phyloP scores from a whole-genome alignment of 192 early-diverging fungal species.

The Dimargaris cristalligena region DNA sequence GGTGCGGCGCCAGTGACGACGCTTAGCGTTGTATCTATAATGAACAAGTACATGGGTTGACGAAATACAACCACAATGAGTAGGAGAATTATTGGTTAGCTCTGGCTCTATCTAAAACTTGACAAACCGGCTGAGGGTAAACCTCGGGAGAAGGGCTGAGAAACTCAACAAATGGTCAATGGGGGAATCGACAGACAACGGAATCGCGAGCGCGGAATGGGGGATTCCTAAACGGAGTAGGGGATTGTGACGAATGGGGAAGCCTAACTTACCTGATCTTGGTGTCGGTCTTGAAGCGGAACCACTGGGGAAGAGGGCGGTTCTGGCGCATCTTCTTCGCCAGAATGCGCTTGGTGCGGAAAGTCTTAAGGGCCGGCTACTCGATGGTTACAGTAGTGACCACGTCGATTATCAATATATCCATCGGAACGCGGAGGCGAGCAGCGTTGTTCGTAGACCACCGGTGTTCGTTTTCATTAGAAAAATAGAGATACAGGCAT shows the following conservation, averaged over 20 bases:
- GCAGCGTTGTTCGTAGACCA: no score
- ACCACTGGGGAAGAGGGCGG: slow-evolving; percentile 95
- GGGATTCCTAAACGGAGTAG: not conserved
- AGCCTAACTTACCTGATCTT: slow-evolving; percentile 66
- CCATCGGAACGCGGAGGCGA: no score
- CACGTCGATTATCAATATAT: no score
- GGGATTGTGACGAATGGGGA: no score
- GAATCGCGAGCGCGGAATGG: not conserved
- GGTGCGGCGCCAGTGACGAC: slow-evolving; percentile 97
- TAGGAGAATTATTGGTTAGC: not conserved
- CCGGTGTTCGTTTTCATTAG: no score
- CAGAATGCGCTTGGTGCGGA: slow-evolving; percentile 91
- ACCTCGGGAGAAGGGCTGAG: not conserved
- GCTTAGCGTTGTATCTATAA: slow-evolving; percentile 92
- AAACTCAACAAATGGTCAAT: not conserved
- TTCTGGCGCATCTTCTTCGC: slow-evolving; percentile 99
- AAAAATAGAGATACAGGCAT: no score
- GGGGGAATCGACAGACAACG: not conserved
- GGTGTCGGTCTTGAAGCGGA: slow-evolving; percentile 87
- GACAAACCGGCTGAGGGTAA: slow-evolving; percentile 3
- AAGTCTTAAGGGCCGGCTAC: slow-evolving; percentile 95
- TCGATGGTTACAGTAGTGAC: no score
- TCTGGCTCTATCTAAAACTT: not conserved
- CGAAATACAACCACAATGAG: slow-evolving; percentile 1
- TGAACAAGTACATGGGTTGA: not conserved